A percentile compares a stretch with the other conserved stretches of the same genome.
phyloP scores from a whole-genome alignment of 805 yeast genomes.

The Metschnikowia continentalis region DNA sequence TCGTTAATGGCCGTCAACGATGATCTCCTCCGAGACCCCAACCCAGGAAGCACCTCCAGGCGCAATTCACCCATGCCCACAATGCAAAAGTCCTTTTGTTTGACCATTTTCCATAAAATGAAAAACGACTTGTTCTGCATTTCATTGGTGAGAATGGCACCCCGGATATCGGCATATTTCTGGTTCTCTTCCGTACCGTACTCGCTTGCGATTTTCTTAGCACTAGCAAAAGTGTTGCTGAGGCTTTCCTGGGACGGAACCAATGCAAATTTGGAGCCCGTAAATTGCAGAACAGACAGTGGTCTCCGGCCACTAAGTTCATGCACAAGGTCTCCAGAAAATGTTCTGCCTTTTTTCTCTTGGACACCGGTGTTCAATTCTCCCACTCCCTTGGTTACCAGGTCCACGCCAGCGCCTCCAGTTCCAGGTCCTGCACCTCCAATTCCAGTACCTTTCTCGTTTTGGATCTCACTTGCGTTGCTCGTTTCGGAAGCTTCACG shows the following conservation, averaged over 20 bases:
- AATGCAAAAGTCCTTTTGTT: slow-evolving; percentile 18
- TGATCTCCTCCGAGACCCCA: slow-evolving; percentile 28
- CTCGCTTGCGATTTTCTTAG: slow-evolving; percentile 8
- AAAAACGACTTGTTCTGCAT: slow-evolving; percentile 34
- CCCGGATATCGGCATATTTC: slow-evolving; percentile 23
- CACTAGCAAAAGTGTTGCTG: not conserved
- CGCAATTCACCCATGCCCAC: slow-evolving; percentile 36
- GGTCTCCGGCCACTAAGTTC: slow-evolving; percentile 17
- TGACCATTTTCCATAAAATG: slow-evolving; percentile 29
- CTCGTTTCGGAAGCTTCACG: too few relatives aligned
- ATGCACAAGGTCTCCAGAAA: not conserved
- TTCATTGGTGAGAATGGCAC: slow-evolving; percentile 39
- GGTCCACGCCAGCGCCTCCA: too few relatives aligned
- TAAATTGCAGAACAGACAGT: slow-evolving; percentile 21
- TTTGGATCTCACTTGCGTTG: too few relatives aligned
- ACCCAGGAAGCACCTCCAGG: slow-evolving; percentile 21
- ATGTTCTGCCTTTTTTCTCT: too few relatives aligned
- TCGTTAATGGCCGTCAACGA: slow-evolving; percentile 37
- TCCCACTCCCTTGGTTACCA: too few relatives aligned
- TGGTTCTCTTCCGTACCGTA: slow-evolving; percentile 8
- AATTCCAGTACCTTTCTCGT: too few relatives aligned
- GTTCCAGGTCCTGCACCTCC: too few relatives aligned
- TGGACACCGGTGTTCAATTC: too few relatives aligned
- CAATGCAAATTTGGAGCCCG: slow-evolving; percentile 29
- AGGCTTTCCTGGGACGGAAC: slow-evolving; percentile 22